A percentile compares a stretch with the other conserved stretches of the same genome.
Evolutionary conservation across 2,329 filamentous ascomycete species (phyloP).

Genomic region (Fusarium equiseti): DNA sequence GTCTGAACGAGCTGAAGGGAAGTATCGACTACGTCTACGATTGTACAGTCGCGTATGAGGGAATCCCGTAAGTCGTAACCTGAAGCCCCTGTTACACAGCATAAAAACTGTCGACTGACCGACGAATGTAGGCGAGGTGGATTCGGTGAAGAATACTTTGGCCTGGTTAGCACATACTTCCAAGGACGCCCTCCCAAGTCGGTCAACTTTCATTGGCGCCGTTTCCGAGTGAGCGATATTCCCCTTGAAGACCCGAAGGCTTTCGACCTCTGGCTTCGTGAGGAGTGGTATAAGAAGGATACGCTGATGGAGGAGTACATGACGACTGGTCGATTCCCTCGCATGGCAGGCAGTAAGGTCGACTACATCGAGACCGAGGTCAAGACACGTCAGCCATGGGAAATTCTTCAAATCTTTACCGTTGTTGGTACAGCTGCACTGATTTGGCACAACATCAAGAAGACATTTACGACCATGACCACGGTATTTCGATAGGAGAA

Average conservation of each 20-base stretch:
- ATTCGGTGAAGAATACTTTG: slow-evolving; percentile 93
- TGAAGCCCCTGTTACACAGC: slow-evolving; percentile 6
- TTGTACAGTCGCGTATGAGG: slow-evolving; percentile 96
- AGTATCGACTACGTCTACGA: slow-evolving; percentile 89
- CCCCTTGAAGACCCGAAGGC: slow-evolving; percentile 78
- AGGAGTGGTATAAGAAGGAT: slow-evolving; percentile 94
- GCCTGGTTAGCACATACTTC: slow-evolving; percentile 86
- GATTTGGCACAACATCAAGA: slow-evolving; percentile 55
- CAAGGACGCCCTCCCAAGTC: slow-evolving; percentile 91
- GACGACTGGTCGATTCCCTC: slow-evolving; percentile 82
- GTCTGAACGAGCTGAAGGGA: slow-evolving; percentile 78
- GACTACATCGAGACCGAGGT: slow-evolving; percentile 70
- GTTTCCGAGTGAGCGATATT: slow-evolving; percentile 83
- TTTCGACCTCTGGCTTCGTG: slow-evolving; percentile 87
- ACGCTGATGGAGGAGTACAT: slow-evolving; percentile 86
- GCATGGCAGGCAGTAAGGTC: slow-evolving; percentile 65
- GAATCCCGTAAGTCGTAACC: slow-evolving; percentile 78
- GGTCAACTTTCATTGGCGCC: slow-evolving; percentile 96
- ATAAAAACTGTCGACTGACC: slow-evolving; percentile 28
- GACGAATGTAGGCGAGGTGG: slow-evolving; percentile 70
- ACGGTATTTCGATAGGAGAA: slow-evolving; percentile 37
- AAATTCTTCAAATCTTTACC: slow-evolving; percentile 67
- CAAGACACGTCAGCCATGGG: slow-evolving; percentile 64
- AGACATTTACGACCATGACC: slow-evolving; percentile 43
- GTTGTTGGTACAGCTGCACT: slow-evolving; percentile 61